Evolutionary conservation across 495 filamentous ascomycete species (phyloP).

Genomic region (Hypoxylon fragiforme): DNA sequence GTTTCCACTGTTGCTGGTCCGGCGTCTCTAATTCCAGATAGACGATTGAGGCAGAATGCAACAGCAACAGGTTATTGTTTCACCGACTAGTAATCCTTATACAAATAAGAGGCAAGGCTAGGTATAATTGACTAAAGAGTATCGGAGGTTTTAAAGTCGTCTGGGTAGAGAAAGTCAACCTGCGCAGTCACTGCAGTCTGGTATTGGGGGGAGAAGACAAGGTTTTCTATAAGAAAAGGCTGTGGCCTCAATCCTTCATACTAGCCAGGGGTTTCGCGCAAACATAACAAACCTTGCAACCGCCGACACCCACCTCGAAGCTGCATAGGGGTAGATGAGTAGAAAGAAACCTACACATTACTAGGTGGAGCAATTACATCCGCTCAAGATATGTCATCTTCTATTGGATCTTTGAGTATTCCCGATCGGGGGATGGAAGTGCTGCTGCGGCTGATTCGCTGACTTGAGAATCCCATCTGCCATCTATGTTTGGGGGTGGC

Average conservation of each 20-base stretch:
- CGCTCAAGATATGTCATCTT: constrained; percentile 11
- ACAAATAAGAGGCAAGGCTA: constrained; percentile 10
- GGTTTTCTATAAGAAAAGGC: constrained; percentile 24
- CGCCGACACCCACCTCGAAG: too few species aligned
- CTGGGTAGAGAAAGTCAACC: constrained; percentile 7
- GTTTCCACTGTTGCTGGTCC: constrained; percentile 10
- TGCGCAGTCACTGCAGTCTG: background rate
- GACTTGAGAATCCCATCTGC: constrained; percentile 8
- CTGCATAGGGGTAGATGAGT: too few species aligned
- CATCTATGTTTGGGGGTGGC: constrained; percentile 5
- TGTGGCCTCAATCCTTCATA: too few species aligned
- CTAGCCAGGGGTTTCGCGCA: too few species aligned
- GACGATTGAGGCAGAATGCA: constrained; percentile 11
- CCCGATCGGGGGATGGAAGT: constrained; percentile 27
- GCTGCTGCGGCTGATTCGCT: constrained; percentile 30
- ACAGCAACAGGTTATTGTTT: constrained; percentile 15
- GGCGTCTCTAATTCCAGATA: constrained; percentile 17
- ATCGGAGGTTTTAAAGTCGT: background rate
- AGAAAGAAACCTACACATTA: too few species aligned
- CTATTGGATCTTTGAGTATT: constrained; percentile 18
- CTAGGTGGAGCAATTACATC: constrained; percentile 30
- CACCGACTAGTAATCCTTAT: constrained; percentile 11
- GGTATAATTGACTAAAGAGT: background rate
- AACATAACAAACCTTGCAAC: too few species aligned
- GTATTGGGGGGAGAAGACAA: background rate